phyloP scores from a whole-genome alignment of 164 flowering plant genomes.

The Tetrastigma voinierianum region DNA sequence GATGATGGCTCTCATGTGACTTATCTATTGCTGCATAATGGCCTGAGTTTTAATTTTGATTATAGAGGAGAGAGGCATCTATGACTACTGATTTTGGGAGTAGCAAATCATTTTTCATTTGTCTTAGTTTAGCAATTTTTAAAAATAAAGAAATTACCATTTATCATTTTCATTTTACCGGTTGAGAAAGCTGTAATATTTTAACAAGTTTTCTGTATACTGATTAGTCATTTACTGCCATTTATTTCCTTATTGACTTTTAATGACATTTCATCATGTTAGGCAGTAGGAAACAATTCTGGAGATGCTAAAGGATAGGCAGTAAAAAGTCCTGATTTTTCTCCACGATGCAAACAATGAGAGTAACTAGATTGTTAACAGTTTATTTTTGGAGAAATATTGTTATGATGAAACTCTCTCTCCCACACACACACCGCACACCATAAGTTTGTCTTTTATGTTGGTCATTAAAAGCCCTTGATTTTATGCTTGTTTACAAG shows the following conservation, averaged over 20 bases:
- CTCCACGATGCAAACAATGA: slow-evolving; percentile 64
- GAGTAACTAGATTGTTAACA: slow-evolving; percentile 38
- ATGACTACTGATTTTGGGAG: too few species aligned
- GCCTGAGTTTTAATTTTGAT: too few species aligned
- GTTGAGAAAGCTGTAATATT: neutral
- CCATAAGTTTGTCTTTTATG: neutral
- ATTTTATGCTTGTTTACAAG: neutral
- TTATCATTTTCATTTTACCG: too few species aligned
- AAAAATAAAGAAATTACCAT: too few species aligned
- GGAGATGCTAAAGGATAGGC: slow-evolving; percentile 82
- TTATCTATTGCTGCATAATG: too few species aligned
- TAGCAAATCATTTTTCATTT: too few species aligned
- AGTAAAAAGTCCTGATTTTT: slow-evolving; percentile 59
- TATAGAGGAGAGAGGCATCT: too few species aligned
- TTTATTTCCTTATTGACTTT: slow-evolving; percentile 5
- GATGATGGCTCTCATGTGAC: neutral
- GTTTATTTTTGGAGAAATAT: neutral
- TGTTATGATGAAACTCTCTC: neutral
- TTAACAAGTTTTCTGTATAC: neutral
- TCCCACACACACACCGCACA: neutral
- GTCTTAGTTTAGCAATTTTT: too few species aligned
- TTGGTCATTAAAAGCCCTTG: neutral
- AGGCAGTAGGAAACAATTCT: slow-evolving; percentile 74
- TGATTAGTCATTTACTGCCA: neutral
- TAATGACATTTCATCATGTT: slow-evolving; percentile 11